A percentile compares a stretch with the other conserved stretches of the same genome.
These are phyloP conservation scores for Raffaelea deltoideospora DNA, from an alignment of 2,329 filamentous ascomycete species.

Conservation along the genomic window DNA sequence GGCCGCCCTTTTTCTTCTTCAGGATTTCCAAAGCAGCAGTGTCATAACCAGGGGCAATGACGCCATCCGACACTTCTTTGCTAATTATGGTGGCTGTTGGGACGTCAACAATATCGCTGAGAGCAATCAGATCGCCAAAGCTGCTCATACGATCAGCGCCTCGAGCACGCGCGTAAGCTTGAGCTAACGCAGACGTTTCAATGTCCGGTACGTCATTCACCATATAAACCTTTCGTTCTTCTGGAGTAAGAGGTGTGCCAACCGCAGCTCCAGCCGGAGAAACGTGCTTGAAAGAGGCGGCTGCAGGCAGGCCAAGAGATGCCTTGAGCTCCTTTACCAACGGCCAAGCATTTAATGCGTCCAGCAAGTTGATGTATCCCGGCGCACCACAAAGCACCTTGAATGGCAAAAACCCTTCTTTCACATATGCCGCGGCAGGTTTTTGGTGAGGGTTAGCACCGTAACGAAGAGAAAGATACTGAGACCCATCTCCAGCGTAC, in stretches of 20 bases:
- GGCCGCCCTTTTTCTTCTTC: constrained; percentile 95
- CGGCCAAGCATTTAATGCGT: constrained; percentile 92
- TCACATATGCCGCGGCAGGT: constrained; percentile 72
- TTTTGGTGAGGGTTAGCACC: constrained; percentile 98
- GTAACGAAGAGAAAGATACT: constrained; percentile 79
- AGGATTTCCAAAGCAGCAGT: constrained; percentile 78
- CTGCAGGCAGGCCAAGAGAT: constrained; percentile 74
- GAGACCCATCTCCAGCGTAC: constrained; percentile 72
- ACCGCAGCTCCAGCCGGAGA: constrained; percentile 94
- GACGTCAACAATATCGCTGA: constrained; percentile 80
- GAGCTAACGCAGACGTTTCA: constrained; percentile 71
- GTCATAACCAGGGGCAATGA: constrained; percentile 80
- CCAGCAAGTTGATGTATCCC: constrained; percentile 94
- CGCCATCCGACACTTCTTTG: constrained; percentile 92
- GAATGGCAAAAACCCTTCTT: constrained; percentile 69
- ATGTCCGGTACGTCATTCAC: constrained; percentile 89
- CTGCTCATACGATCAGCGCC: constrained; percentile 97
- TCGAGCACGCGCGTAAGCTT: constrained; percentile 89
- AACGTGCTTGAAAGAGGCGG: constrained; percentile 98
- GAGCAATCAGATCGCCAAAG: constrained; percentile 91
- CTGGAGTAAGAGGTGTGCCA: constrained; percentile 68
- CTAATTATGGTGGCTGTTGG: constrained; percentile 95
- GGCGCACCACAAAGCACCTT: constrained; percentile 81
- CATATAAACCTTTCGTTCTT: constrained; percentile 96
- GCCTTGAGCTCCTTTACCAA: constrained; percentile 91